Evolutionary conservation across 169 alveolate species (phyloP).

Genomic region (Plasmodium reichenowi): DNA sequence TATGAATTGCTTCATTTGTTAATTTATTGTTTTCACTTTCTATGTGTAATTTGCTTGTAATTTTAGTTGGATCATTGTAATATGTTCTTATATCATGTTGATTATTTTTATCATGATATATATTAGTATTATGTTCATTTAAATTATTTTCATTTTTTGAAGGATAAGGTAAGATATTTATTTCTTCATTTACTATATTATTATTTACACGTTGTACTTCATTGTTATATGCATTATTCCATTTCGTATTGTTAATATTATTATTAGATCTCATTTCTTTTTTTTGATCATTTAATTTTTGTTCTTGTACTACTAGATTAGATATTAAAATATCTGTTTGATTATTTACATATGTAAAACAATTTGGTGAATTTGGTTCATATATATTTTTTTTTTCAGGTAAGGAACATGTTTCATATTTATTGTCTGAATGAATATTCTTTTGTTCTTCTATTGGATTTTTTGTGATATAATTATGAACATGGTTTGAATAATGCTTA

Average conservation of each 20-base stretch:
- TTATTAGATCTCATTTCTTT: not conserved
- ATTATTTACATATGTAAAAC: not conserved
- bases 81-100: too few relatives aligned
- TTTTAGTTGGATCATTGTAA: too few relatives aligned
- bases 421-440: conserved; percentile 7
- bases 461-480: not conserved
- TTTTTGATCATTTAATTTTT: not conserved
- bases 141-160: too few relatives aligned
- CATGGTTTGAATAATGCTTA: not conserved
- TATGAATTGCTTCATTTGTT: too few relatives aligned
- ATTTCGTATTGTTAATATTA: too few relatives aligned
- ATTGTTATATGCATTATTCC: not conserved
- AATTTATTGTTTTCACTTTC: too few relatives aligned
- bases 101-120: conserved; percentile 8
- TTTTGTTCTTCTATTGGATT: not conserved
- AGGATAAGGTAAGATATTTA: not conserved
- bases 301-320: not conserved
- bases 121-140: not conserved
- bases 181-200: not conserved
- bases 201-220: not conserved
- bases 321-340: not conserved
- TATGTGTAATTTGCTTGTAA: too few relatives aligned
- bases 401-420: not conserved
- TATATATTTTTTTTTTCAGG: not conserved
- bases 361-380: conserved; percentile 6